Base-by-base conservation (phyloP, 176 grass and related monocot genomes). In the Oryza nivara region DNA sequence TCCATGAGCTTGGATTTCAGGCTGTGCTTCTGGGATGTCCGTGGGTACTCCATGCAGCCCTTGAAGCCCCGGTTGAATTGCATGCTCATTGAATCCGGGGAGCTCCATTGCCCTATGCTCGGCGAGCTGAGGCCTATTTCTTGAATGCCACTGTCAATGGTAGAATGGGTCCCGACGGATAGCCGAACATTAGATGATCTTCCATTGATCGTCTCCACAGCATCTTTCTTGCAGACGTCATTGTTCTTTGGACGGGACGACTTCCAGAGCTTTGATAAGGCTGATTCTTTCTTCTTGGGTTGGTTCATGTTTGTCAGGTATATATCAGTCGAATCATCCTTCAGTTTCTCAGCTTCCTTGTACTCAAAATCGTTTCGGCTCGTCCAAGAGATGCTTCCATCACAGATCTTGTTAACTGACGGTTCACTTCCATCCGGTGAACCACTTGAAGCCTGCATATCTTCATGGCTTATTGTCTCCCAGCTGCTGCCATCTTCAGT, bases 221-320 rank as follows among this genome's bases (percentile, higher is more conserved):
- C 85, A 66, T 84, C 60, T 63, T 87, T 93, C 85, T 94, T 93
- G 82, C 80, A 85, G 51, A 84, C 82, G 4, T 99, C 91, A 3
- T 68, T 86, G 61, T 82, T 94, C 79, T 92, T 91, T 56, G 88
- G 87, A 23, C 87, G 87, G 45, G 96, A 92, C 1, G 93, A 93
- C 88, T 93, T 96, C 96, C 93, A 96, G 19, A 98, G 88, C 79
- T 92, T 93, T 34, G 91, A 90, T 36, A 99, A 96, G 73, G 93
- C 89, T 7, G 91, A 92, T 78, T 87, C 96, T 81, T 95, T 95
- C 78, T 95, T 98, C 83, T 87, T 95, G 38, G 89, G 87, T 51
- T 85, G 85, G 25, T 81, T 92, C 65, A 79, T 80, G 68, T 83
- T 90, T 76, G 77, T 78, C 71, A 85, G 43, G 65, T 67, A 90